phyloP scores from a whole-genome alignment of 352 stramenopile species.

The Globisporangium heterothallicum region DNA sequence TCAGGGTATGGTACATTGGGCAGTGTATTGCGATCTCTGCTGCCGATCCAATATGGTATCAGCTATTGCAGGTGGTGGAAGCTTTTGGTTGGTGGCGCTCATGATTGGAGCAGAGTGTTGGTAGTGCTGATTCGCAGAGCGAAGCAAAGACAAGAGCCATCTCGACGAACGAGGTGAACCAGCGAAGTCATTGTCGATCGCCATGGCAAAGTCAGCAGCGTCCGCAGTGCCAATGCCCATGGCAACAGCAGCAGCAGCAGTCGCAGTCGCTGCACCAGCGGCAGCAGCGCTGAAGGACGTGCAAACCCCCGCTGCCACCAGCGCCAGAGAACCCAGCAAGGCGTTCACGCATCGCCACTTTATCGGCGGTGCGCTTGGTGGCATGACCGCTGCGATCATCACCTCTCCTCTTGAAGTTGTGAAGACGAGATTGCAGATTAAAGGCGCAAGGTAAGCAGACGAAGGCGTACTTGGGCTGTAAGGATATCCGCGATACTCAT shows the following conservation, averaged over 20 bases:
- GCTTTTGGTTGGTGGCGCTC: not conserved
- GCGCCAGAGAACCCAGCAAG: conserved; percentile 2
- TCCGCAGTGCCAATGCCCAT: not conserved
- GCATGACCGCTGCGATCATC: conserved; percentile 77
- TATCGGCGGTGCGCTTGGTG: conserved; percentile 63
- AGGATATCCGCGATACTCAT: not conserved
- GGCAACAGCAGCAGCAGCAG: not conserved
- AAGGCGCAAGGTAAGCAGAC: conserved; percentile 38
- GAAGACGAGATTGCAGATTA: conserved; percentile 83
- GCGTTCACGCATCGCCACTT: conserved; percentile 55
- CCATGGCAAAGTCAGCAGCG: not conserved
- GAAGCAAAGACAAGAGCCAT: not conserved
- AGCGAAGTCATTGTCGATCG: not conserved
- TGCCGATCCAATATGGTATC: not conserved
- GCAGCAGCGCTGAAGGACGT: not conserved
- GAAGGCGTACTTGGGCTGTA: not conserved
- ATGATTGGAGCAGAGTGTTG: not conserved
- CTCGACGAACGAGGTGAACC: not conserved
- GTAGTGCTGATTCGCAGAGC: not conserved
- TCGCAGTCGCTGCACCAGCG: not conserved
- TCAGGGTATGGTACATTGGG: not conserved
- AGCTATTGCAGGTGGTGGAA: not conserved
- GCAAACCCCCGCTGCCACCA: not conserved
- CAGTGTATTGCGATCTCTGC: not conserved
- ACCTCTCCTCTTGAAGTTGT: conserved; percentile 83